A percentile compares a stretch with the other conserved stretches of the same genome.
These are phyloP conservation scores for Ogataea philodendri DNA, from an alignment of 805 yeast genomes.

Conservation along the genomic window DNA sequence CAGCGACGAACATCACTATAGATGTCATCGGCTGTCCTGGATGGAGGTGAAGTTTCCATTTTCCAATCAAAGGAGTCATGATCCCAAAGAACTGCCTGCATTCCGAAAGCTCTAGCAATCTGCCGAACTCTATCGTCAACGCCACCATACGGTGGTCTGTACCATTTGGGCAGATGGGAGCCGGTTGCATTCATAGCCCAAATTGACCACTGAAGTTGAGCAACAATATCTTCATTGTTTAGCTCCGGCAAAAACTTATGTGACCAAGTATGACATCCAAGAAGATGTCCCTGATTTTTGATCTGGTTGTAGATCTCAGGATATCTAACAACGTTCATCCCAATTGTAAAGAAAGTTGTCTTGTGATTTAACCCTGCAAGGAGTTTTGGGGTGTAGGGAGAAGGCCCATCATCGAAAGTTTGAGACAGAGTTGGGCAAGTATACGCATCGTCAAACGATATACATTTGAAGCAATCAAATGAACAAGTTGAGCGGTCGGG, in stretches of 20 bases:
- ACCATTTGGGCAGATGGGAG: constrained; percentile 83
- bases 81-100: constrained; percentile 89
- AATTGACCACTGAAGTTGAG: constrained; percentile 90
- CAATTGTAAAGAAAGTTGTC: constrained; percentile 83
- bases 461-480: constrained; percentile 82
- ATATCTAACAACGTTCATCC: constrained; percentile 70
- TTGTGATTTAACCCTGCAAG: constrained; percentile 49
- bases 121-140: constrained; percentile 81
- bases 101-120: constrained; percentile 78
- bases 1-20: constrained; percentile 55
- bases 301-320: constrained; percentile 70
- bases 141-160: constrained; percentile 96
- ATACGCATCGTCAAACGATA: constrained; percentile 68
- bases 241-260: constrained; percentile 81
- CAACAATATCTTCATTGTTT: constrained; percentile 75
- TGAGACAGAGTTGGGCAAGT: constrained; percentile 77
- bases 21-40: constrained; percentile 51
- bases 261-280: constrained; percentile 92
- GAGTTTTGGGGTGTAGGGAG: constrained; percentile 62
- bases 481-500: constrained; percentile 59
- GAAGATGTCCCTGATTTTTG: constrained; percentile 63
- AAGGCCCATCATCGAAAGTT: constrained; percentile 95
- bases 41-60: constrained; percentile 46
- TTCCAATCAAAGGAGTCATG: constrained; percentile 91
- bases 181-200: constrained; percentile 99